Evolutionary conservation across 208 protist genomes (phyloP).

Genomic region (Acanthamoeba sp.): DNA sequence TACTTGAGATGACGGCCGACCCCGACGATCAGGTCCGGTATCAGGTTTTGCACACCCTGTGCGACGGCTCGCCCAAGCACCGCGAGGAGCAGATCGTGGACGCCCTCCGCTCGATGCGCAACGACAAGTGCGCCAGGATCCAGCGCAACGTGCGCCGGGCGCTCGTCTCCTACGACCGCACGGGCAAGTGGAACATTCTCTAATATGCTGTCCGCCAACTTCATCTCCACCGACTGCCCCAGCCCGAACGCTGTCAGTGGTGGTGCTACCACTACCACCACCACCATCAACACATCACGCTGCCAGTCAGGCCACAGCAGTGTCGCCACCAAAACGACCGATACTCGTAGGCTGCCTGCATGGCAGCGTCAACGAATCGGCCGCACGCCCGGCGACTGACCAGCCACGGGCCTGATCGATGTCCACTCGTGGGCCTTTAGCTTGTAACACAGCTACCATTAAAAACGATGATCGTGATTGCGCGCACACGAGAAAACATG

Average conservation of each 20-base stretch:
- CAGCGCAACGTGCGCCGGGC: conserved; percentile 70
- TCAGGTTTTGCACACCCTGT: conserved; percentile 78
- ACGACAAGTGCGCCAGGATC: conserved; percentile 74
- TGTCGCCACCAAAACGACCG: neutral
- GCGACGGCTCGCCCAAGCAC: conserved; percentile 75
- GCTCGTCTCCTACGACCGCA: conserved; percentile 75
- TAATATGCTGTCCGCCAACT: neutral
- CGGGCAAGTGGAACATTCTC: conserved; percentile 78
- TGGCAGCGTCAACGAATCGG: neutral
- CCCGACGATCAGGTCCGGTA: conserved; percentile 72
- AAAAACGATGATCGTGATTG: no score
- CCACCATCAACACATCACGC: neutral
- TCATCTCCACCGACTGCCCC: neutral
- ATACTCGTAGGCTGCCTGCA: neutral
- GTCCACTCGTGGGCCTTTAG: no score
- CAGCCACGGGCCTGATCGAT: no score
- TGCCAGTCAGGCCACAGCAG: no score
- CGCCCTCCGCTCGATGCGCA: conserved; percentile 72
- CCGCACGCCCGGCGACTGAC: neutral
- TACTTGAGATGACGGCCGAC: conserved; percentile 76
- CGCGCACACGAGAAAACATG: no score
- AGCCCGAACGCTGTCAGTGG: no score
- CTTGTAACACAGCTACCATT: no score
- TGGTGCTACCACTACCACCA: neutral
- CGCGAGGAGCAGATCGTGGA: conserved; percentile 71